Conservation (phyloP, 2,329 filamentous ascomycete genomes). For the Apiospora aurea region DNA sequence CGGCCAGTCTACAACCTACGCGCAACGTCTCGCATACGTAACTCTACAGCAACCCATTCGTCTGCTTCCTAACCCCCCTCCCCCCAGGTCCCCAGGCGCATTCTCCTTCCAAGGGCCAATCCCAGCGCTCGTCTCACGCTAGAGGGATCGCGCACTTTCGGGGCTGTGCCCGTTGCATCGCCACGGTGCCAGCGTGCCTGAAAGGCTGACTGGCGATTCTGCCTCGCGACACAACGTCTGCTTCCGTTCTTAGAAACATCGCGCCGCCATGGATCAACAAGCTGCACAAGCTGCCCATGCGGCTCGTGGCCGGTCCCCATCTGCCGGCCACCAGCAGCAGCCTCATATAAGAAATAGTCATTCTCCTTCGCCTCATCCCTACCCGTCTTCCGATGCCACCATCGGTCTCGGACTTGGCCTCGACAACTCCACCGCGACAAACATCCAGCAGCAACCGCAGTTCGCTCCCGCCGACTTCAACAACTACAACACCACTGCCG, state of each 20-base stretch:
- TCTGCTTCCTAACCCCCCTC: no score
- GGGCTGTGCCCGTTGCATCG: conserved; percentile 31
- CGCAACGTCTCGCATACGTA: conserved; percentile 27
- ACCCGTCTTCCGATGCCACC: conserved; percentile 57
- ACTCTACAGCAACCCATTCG: conserved; percentile 2
- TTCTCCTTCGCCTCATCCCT: conserved; percentile 67
- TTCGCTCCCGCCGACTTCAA: conserved; percentile 53
- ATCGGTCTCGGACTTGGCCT: conserved; percentile 66
- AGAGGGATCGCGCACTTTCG: conserved; percentile 24
- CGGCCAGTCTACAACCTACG: conserved; percentile 15
- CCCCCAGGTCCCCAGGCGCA: no score
- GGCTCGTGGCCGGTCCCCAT: conserved; percentile 66
- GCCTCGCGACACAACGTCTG: conserved; percentile 28
- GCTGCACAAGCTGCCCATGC: conserved; percentile 29
- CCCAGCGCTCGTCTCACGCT: conserved; percentile 27
- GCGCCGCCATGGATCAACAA: conserved; percentile 30
- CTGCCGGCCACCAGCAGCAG: conserved; percentile 63
- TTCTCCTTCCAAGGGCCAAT: conserved; percentile 21
- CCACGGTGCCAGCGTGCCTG: conserved; percentile 29
- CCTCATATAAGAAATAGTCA: conserved; percentile 73
- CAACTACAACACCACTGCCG: conserved; percentile 50
- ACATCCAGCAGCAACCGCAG: conserved; percentile 33
- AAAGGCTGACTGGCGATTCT: conserved; percentile 31
- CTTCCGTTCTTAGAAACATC: conserved; percentile 30
- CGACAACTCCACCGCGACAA: conserved; percentile 56